Evolutionary conservation across 1,139 yeast genomes (phyloP), one percentile per base, ranked within the genome.

Genomic region (Starmera stellimalicola): DNA sequence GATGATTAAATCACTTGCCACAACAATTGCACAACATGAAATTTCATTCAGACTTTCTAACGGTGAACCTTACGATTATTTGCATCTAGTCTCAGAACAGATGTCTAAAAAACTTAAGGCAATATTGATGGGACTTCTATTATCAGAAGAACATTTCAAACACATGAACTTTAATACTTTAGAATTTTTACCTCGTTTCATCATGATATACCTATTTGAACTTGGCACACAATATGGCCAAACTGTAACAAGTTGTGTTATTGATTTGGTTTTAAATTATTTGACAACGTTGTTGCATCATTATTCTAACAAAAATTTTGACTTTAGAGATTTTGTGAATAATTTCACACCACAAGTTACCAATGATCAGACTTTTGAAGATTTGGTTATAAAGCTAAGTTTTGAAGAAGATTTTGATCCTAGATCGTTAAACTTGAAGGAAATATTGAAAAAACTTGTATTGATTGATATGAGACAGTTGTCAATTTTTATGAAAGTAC

Each of bases 21-120:
- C 66, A 40, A 67, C 77, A 0, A 62, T 75, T 22, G 58, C 63
- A 33, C 67, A 71, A 60, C 56, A 61, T 34, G 82, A 76, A 43
- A 69, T 73, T 22, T 42, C 73, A 0, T 58, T 71, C 2, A 61
- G 83, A 45, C 50, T 68, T 27, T 67, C 69, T 2, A 52, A 38
- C 3, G 45, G 51, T 5, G 54, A 64, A 1, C 58, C 60, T 33
- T 38, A 49, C 3, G 45, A 52, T 6, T 65, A 67, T 34, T 43
- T 69, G 35, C 41, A 48, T 15, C 52, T 54, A 31, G 46, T 65
- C 31, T 57, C 70, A 18, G 56, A 61, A 19, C 51, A 71, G 37
- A 40, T 64, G 0, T 65, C 57, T 38, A 52, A 59, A 1, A 50
- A 67, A 12, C 38, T 70, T 19, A 60, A 61, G 35, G 50, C 68